These are phyloP conservation scores for Ophiostoma tasmaniense DNA, from an alignment of 2,329 filamentous ascomycete species.

Conservation along the genomic window DNA sequence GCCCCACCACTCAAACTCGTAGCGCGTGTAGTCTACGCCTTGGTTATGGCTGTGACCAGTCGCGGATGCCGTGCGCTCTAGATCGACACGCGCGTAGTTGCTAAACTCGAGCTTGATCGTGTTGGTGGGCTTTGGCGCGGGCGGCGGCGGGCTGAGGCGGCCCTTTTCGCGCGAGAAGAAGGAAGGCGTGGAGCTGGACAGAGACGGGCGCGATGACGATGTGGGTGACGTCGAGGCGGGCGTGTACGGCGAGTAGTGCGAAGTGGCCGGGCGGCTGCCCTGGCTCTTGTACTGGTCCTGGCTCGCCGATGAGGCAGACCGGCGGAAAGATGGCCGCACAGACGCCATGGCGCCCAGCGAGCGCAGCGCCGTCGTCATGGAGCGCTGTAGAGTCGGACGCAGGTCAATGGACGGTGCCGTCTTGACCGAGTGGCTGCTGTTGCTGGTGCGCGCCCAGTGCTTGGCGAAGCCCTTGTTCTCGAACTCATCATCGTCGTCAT, in stretches of 20 bases:
- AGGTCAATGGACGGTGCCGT: conserved; percentile 12
- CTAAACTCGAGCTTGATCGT: conserved; percentile 88
- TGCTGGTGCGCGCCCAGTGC: not conserved
- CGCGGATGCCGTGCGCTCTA: conserved; percentile 49
- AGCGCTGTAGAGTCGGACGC: conserved; percentile 37
- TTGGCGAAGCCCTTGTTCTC: conserved; percentile 11
- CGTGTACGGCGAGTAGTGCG: not conserved
- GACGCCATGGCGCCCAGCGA: conserved; percentile 29
- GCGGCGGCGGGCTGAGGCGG: conserved; percentile 20
- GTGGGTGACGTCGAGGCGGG: conserved; percentile 26
- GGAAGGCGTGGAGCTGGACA: conserved; percentile 21
- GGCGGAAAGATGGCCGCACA: conserved; percentile 28
- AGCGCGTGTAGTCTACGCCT: conserved; percentile 47
- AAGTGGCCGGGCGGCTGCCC: conserved; percentile 2
- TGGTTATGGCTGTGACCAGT: conserved; percentile 34
- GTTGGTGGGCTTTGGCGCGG: conserved; percentile 52
- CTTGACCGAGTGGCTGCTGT: not conserved
- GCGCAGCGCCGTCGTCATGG: conserved; percentile 41
- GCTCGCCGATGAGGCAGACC: conserved; percentile 18
- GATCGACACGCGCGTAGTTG: conserved; percentile 88
- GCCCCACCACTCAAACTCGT: conserved; percentile 76
- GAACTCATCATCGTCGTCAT: conserved; percentile 22
- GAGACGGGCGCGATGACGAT: not conserved
- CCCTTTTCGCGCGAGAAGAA: conserved; percentile 24
- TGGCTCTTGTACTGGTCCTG: not conserved